phyloP scores from a whole-genome alignment of 1,284 basidiomycete species.

The Chondrostereum purpureum region DNA sequence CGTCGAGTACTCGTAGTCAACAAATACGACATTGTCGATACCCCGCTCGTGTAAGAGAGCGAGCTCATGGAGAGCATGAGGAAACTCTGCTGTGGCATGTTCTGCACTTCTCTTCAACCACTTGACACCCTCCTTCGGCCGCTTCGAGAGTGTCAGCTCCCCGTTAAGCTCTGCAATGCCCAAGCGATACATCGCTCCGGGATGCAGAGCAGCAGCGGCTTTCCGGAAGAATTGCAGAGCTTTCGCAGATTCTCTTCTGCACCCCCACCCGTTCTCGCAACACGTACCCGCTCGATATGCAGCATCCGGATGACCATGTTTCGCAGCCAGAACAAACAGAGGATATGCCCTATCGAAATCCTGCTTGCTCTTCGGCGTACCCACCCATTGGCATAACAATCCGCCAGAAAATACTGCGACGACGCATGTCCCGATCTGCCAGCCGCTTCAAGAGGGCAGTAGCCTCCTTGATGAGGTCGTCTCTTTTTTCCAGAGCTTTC shows the following conservation, averaged over 20 bases:
- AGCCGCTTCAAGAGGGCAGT: constrained; percentile 81
- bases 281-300: constrained; percentile 95
- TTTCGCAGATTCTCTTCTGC: constrained; percentile 86
- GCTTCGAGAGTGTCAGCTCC: constrained; percentile 81
- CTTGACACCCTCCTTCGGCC: constrained; percentile 94
- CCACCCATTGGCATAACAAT: constrained; percentile 97
- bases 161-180: constrained; percentile 97
- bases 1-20: constrained; percentile 92
- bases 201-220: constrained; percentile 86
- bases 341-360: constrained; percentile 98
- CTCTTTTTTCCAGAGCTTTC: constrained; percentile 73
- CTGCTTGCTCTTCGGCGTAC: constrained; percentile 81
- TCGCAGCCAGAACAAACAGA: constrained; percentile 92
- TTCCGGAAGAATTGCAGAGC: constrained; percentile 93
- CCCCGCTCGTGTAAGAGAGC: constrained; percentile 93
- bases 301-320: constrained; percentile 97
- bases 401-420: constrained; percentile 95
- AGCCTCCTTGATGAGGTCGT: constrained; percentile 85
- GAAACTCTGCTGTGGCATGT: constrained; percentile 90
- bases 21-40: constrained; percentile 94
- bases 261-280: constrained; percentile 99
- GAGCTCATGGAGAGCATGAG: constrained; percentile 93
- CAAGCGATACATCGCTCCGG: constrained; percentile 94
- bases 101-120: constrained; percentile 98
- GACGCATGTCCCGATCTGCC: constrained; percentile 92